These are phyloP conservation scores for Paracamarosporium sp. DNA, from an alignment of 2,329 filamentous ascomycete genomes.

Conservation along the genomic window DNA sequence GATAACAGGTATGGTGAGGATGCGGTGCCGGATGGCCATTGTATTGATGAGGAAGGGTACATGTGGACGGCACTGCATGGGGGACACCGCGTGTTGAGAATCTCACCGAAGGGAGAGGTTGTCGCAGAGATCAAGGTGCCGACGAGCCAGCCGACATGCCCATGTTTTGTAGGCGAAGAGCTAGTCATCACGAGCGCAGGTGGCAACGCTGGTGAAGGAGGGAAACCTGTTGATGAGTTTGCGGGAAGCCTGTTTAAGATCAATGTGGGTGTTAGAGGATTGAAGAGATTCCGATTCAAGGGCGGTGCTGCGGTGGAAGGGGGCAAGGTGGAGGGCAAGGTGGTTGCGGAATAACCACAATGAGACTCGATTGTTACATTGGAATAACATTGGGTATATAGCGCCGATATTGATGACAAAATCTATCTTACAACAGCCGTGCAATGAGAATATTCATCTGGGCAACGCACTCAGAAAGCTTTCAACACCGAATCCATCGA, in stretches of 20 bases:
- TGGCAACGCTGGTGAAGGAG: constrained; percentile 54
- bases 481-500: constrained; percentile 35
- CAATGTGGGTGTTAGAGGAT: constrained; percentile 74
- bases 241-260: constrained; percentile 77
- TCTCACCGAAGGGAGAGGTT: constrained; percentile 72
- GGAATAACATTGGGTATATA: constrained; percentile 8
- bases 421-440: background rate
- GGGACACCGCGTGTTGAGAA: constrained; percentile 75
- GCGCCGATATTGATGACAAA: constrained; percentile 3
- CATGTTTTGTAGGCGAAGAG: constrained; percentile 75
- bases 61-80: constrained; percentile 91
- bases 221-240: constrained; percentile 68
- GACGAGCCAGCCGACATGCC: constrained; percentile 81
- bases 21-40: constrained; percentile 79
- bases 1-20: constrained; percentile 55
- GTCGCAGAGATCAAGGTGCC: constrained; percentile 78
- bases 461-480: constrained; percentile 39
- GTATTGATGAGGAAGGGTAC: constrained; percentile 82
- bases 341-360: constrained; percentile 28
- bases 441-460: constrained; percentile 6
- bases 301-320: constrained; percentile 34
- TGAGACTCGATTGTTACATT: background rate
- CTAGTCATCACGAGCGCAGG: constrained; percentile 80
- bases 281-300: constrained; percentile 47
- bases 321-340: constrained; percentile 35